Conservation (phyloP, 2,329 filamentous ascomycete species). For the Apiospora malaysiana region DNA sequence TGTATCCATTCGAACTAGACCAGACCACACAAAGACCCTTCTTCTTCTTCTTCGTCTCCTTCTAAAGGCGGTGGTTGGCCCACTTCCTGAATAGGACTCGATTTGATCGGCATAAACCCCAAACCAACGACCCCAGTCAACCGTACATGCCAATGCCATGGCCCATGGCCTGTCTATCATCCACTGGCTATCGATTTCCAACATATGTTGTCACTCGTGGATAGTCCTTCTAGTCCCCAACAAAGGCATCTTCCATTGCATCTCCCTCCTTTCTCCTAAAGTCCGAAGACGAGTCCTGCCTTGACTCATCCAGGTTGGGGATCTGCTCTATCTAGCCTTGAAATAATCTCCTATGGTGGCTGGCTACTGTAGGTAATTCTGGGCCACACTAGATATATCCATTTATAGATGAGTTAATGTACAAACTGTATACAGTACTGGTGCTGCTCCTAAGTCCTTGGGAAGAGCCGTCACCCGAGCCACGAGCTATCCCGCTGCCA, state of each 20-base stretch:
- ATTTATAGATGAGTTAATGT: neutral
- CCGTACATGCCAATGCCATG: neutral
- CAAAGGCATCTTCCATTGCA: neutral
- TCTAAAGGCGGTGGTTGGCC: neutral
- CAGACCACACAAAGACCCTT: neutral
- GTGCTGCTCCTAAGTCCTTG: neutral
- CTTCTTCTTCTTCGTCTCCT: neutral
- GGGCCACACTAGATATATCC: neutral
- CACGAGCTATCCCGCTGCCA: neutral
- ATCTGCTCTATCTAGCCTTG: too few relatives aligned
- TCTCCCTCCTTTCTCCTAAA: neutral
- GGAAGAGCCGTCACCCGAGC: neutral
- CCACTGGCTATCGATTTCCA: conserved; percentile 9
- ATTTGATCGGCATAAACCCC: conserved; percentile 17
- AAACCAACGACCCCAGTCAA: conserved; percentile 16
- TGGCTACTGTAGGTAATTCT: neutral
- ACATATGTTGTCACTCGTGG: neutral
- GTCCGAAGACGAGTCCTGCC: neutral
- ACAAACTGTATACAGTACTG: too few relatives aligned
- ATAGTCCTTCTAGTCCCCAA: neutral
- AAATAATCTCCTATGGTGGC: neutral
- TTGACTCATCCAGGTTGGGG: too few relatives aligned
- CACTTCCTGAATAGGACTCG: conserved; percentile 12
- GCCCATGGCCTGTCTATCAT: neutral
- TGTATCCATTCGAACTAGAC: neutral